Conservation (phyloP, 495 filamentous ascomycete genomes). For the Pseudomonodictys pantanalensis region DNA sequence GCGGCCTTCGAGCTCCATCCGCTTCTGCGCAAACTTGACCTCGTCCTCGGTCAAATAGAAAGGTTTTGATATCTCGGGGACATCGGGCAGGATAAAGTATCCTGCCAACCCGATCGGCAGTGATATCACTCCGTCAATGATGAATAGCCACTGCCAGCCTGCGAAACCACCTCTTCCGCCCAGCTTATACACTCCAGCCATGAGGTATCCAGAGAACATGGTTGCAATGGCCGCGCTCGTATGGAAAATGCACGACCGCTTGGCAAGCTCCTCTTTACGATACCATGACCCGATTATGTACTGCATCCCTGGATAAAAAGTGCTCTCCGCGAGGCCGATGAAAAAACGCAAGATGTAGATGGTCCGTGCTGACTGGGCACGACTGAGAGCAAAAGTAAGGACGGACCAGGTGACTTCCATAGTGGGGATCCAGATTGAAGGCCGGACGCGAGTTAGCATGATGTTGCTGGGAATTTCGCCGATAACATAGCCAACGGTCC, state of each 20-base stretch:
- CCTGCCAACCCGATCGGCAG: constrained; percentile 44
- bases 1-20: neutral
- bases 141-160: constrained; percentile 55
- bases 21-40: neutral
- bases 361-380: neutral
- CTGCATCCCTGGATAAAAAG: neutral
- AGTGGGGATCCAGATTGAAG: constrained; percentile 60
- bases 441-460: constrained; percentile 54
- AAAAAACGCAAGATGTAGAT: constrained; percentile 13
- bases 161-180: constrained; percentile 44
- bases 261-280: neutral
- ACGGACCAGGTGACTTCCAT: constrained; percentile 29
- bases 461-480: constrained; percentile 62
- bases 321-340: constrained; percentile 41
- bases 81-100: constrained; percentile 48
- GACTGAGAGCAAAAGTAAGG: constrained; percentile 23
- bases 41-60: constrained; percentile 13
- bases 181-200: constrained; percentile 33
- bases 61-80: constrained; percentile 43
- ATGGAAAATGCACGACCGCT: constrained; percentile 47
- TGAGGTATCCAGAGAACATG: constrained; percentile 29
- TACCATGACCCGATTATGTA: neutral
- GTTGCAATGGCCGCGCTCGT: constrained; percentile 48
- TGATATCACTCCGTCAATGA: constrained; percentile 50
- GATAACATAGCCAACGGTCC: constrained; percentile 63